Evolutionary conservation across 2,329 filamentous ascomycete genomes (phyloP).

Genomic region (Stagonosporopsis cucurbitacearum): DNA sequence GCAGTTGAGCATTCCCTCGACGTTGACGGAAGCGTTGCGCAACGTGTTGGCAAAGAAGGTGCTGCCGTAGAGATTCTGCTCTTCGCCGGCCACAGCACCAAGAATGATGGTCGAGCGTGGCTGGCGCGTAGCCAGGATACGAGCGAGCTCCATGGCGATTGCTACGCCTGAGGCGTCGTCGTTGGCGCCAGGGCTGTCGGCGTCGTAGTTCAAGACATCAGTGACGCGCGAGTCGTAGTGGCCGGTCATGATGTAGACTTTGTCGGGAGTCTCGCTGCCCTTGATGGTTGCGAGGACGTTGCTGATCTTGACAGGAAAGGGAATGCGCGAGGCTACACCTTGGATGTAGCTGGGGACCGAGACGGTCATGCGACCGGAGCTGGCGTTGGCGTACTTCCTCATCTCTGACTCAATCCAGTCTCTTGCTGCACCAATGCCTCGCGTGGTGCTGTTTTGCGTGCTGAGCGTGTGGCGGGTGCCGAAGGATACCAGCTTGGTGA

Average conservation of each 20-base stretch:
- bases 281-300: constrained; percentile 59
- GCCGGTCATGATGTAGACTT: constrained; percentile 59
- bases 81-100: constrained; percentile 64
- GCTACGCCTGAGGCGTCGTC: constrained; percentile 65
- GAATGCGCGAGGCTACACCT: constrained; percentile 54
- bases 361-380: constrained; percentile 60
- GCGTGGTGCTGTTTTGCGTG: constrained; percentile 57
- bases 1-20: constrained; percentile 65
- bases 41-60: constrained; percentile 60
- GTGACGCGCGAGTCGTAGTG: constrained; percentile 57
- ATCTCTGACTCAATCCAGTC: constrained; percentile 64
- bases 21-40: constrained; percentile 59
- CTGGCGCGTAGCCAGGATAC: constrained; percentile 57
- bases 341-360: constrained; percentile 61
- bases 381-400: constrained; percentile 54
- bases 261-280: constrained; percentile 56
- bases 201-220: constrained; percentile 59
- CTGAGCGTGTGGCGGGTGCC: constrained; percentile 65
- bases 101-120: constrained; percentile 63
- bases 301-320: constrained; percentile 60
- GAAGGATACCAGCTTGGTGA: constrained; percentile 62
- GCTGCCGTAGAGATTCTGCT: constrained; percentile 62
- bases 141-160: constrained; percentile 62
- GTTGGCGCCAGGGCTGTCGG: constrained; percentile 63
- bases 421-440: constrained; percentile 63